Evolutionary conservation across 352 stramenopile genomes (phyloP).

Genomic region (Pythium phragmiticola): DNA sequence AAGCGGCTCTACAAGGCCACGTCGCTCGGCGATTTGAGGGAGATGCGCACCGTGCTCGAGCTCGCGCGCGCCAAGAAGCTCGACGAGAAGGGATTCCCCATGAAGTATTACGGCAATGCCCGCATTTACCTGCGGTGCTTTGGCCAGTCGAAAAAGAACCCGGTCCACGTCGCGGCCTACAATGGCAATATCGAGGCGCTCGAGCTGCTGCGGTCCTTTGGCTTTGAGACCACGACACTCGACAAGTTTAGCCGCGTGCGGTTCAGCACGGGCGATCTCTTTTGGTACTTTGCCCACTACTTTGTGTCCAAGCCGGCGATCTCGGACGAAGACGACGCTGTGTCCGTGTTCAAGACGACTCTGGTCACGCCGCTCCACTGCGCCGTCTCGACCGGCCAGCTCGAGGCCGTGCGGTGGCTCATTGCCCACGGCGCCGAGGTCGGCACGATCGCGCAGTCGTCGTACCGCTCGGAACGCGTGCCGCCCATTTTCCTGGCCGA

Average conservation of each 20-base stretch:
- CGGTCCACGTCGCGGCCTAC: conserved; percentile 80
- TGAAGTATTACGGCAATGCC: conserved; percentile 65
- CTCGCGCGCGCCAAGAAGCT: conserved; percentile 40
- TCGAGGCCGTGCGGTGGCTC: conserved; percentile 74
- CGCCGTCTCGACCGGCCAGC: conserved; percentile 67
- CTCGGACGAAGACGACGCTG: conserved; percentile 49
- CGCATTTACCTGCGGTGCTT: conserved; percentile 66
- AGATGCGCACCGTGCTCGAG: conserved; percentile 52
- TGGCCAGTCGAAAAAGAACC: conserved; percentile 79
- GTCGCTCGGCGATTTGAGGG: conserved; percentile 63
- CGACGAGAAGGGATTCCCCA: conserved; percentile 52
- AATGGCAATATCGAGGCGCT: conserved; percentile 76
- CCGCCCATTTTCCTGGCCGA: conserved; percentile 81
- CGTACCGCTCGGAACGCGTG: conserved; percentile 59
- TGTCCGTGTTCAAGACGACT: conserved; percentile 68
- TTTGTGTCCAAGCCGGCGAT: conserved; percentile 71
- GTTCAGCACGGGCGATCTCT: conserved; percentile 81
- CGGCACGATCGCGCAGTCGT: conserved; percentile 77
- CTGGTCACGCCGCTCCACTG: conserved; percentile 76
- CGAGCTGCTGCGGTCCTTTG: conserved; percentile 51
- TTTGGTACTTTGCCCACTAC: conserved; percentile 76
- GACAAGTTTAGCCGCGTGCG: conserved; percentile 78
- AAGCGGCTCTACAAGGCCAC: conserved; percentile 73
- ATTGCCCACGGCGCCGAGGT: conserved; percentile 71
- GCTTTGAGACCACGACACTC: conserved; percentile 66